Evolutionary conservation across 768 basidiomycete species (phyloP).

Genomic region (Trametes punicea): DNA sequence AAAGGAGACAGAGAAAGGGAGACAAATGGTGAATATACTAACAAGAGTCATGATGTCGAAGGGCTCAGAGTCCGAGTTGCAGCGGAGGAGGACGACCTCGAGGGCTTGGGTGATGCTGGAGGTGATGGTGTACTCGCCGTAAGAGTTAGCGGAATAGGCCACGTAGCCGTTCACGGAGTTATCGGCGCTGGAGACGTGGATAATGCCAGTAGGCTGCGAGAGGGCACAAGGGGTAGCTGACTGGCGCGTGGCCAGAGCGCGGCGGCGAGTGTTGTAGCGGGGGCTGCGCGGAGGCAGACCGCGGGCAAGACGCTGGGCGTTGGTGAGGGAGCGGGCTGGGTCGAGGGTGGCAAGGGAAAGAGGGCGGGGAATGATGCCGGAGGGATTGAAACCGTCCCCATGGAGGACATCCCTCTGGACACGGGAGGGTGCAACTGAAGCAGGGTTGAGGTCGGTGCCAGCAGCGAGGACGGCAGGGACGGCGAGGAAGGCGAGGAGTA

Average conservation of each 20-base stretch:
- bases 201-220: conserved; percentile 1
- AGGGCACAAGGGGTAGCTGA: conserved; percentile 6
- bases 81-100: conserved; percentile 10
- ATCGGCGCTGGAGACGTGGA: conserved; percentile 8
- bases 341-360: not conserved
- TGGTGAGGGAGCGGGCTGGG: conserved; percentile 11
- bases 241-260: conserved; percentile 1
- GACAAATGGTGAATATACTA: not conserved
- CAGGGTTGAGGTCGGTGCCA: not conserved
- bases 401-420: not conserved
- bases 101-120: conserved; percentile 16
- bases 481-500: not conserved
- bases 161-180: conserved; percentile 9
- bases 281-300: conserved; percentile 24
- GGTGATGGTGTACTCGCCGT: conserved; percentile 24
- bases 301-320: conserved; percentile 21
- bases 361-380: not conserved
- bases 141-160: conserved; percentile 12
- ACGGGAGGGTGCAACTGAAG: not conserved
- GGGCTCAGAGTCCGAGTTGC: not conserved
- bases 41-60: conserved; percentile 21
- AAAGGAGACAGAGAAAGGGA: not conserved
- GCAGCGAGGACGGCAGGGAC: not conserved
- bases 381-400: not conserved
- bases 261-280: conserved; percentile 7